Evolutionary conservation across 148 eudicot species (phyloP).

Genomic region (Vaccinium macrocarpon): DNA sequence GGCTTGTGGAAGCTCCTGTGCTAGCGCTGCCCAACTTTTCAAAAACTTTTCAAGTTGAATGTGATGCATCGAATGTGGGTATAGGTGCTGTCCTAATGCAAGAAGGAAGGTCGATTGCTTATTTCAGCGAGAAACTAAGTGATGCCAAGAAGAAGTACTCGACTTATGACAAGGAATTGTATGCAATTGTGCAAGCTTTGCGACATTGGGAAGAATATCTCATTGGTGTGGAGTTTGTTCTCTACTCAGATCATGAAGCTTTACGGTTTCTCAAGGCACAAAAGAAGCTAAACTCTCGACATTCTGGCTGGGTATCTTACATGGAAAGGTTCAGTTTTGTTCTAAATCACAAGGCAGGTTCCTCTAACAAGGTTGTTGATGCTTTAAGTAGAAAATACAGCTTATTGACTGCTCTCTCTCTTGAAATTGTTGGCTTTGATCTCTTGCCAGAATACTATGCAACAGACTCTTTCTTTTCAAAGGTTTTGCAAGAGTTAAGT

Average conservation of each 20-base stretch:
- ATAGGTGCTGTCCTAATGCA: not conserved
- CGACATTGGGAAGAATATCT: not conserved
- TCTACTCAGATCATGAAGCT: not conserved
- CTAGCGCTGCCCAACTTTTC: not conserved
- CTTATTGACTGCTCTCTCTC: not conserved
- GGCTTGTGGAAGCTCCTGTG: not conserved
- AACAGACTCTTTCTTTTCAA: not conserved
- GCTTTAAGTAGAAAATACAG: not conserved
- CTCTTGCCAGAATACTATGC: not conserved
- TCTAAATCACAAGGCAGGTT: not conserved
- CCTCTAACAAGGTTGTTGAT: not conserved
- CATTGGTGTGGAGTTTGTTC: not conserved
- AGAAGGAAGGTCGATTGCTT: not conserved
- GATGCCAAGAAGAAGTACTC: not conserved
- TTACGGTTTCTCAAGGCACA: not conserved
- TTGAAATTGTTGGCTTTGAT: not conserved
- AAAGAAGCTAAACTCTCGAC: not conserved
- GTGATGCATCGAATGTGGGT: not conserved
- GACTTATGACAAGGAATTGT: not conserved
- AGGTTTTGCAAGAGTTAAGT: not conserved
- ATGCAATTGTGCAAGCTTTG: not conserved
- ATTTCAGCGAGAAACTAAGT: not conserved
- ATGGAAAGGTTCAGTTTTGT: not conserved
- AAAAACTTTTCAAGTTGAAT: not conserved
- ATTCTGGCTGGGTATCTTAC: not conserved